Base-by-base conservation (phyloP, 2,329 filamentous ascomycete genomes). In the Penicillium decumbens region DNA sequence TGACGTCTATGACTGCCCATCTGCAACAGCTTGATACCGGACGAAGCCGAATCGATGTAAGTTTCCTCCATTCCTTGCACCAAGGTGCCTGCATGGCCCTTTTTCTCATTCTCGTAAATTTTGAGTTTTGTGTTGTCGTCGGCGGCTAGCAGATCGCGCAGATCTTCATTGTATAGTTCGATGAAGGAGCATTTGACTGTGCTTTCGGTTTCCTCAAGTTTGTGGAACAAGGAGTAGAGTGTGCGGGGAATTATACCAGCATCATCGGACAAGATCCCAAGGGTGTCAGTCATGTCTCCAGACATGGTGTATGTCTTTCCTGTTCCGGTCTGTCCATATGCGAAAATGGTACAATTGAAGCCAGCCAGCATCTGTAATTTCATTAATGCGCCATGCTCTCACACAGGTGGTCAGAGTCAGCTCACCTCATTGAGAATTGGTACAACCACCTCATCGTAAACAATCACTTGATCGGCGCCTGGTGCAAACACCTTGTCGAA, bases 281-380 rank as follows among this genome's bases (percentile, higher is more conserved):
- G 72, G 0, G 83, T 89, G 61, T 96, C 88, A 12, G 81, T 88
- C 83, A 98, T 96, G 69, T 98, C 92, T 47, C 93, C 93, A 0
- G 92, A 95, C 93, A 98, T 98, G 23, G 93, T 98, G 71, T 98
- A 98, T 12, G 93, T 98, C 71, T 98, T 98, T 61, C 93, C 93
- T 0, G 93, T 98, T 39, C 93, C 93, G 0, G 93, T 98, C 70
- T 98, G 93, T 24, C 93, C 93, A 68, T 98, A 98, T 29, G 93
- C 93, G 63, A 98, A 98, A 52, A 98, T 95, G 4, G 93, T 98
- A 73, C 93, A 98, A 70, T 98, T 98, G 74, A 89, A 97, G 45
- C 93, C 93, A 23, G 84, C 81, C 37, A 98, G 80, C 79, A 97
- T 95, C 89, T 95, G 27, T 10, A 10, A 50, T 54, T 63, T 49